phyloP scores from a whole-genome alignment of 441 rosid genomes.

The Arabidopsis lyrata region DNA sequence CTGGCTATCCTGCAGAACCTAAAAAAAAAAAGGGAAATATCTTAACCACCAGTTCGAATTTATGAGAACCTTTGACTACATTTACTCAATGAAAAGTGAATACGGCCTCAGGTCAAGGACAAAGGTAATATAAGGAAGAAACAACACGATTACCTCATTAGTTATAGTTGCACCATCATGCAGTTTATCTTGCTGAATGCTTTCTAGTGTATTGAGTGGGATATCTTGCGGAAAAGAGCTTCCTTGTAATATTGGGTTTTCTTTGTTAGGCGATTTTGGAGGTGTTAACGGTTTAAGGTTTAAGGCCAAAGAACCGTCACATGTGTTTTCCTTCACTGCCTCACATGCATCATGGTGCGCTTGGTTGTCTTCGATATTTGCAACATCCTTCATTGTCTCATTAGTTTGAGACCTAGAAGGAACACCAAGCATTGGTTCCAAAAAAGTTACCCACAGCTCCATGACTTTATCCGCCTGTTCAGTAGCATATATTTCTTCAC shows the following conservation, averaged over 20 bases:
- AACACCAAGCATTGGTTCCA: slow-evolving; percentile 90
- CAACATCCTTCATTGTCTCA: slow-evolving; percentile 71
- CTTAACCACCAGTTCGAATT: too few relatives aligned
- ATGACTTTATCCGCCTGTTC: slow-evolving; percentile 88
- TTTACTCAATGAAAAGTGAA: not conserved
- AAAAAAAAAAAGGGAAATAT: slow-evolving; percentile 34
- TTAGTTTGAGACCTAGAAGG: slow-evolving; percentile 79
- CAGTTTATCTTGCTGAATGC: slow-evolving; percentile 42
- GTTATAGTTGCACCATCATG: slow-evolving; percentile 54
- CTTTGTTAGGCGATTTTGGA: slow-evolving; percentile 64
- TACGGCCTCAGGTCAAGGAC: not conserved
- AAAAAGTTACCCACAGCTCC: slow-evolving; percentile 90
- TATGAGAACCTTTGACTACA: too few relatives aligned
- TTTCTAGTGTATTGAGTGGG: slow-evolving; percentile 16
- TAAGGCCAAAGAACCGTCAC: slow-evolving; percentile 35
- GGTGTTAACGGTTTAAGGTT: slow-evolving; percentile 57
- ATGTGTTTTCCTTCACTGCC: slow-evolving; percentile 56
- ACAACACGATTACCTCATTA: slow-evolving; percentile 52
- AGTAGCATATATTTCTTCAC: slow-evolving; percentile 84
- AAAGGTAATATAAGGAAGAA: slow-evolving; percentile 11
- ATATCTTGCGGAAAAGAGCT: slow-evolving; percentile 59
- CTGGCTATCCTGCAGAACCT: slow-evolving; percentile 59
- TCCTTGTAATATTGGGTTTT: slow-evolving; percentile 62
- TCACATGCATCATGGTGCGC: slow-evolving; percentile 49
- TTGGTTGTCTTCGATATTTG: slow-evolving; percentile 57